A percentile compares a stretch with the other conserved stretches of the same genome.
Conservation (phyloP, 768 basidiomycete species). For the Phylloporus sp. region DNA sequence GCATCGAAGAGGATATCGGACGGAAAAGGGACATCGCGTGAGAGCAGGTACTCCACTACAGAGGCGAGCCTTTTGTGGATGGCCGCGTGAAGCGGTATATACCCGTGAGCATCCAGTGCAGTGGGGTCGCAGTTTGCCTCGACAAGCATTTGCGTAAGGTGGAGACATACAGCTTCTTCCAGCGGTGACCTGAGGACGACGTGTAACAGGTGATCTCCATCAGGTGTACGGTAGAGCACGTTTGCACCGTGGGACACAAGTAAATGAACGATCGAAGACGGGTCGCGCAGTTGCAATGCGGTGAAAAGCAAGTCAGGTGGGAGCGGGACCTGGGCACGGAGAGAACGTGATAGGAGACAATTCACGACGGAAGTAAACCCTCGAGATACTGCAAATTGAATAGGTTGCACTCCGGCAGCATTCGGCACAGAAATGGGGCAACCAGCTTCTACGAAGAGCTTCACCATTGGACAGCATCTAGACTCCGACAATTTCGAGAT, state of each 20-base stretch:
- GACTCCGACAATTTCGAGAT: background rate
- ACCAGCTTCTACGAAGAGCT: background rate
- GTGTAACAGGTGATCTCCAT: background rate
- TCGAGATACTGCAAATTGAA: background rate
- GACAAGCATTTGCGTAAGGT: background rate
- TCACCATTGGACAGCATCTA: background rate
- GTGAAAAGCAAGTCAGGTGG: background rate
- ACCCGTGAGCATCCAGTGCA: too few relatives aligned
- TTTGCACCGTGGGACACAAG: background rate
- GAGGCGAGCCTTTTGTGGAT: background rate
- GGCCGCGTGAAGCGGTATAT: background rate
- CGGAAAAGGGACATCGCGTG: background rate
- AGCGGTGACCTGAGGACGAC: background rate
- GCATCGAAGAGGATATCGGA: background rate
- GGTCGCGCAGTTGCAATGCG: rapidly evolving
- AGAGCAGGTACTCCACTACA: background rate
- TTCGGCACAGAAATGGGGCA: background rate
- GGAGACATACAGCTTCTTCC: background rate
- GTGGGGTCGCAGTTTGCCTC: background rate
- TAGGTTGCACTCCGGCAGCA: background rate
- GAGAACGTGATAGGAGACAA: background rate
- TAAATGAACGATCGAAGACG: background rate
- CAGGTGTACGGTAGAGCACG: background rate
- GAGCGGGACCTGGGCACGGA: too few relatives aligned
- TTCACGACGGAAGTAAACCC: background rate